These are phyloP conservation scores for Marasmius oreades DNA, from an alignment of 1,284 basidiomycete species.

Conservation along the genomic window DNA sequence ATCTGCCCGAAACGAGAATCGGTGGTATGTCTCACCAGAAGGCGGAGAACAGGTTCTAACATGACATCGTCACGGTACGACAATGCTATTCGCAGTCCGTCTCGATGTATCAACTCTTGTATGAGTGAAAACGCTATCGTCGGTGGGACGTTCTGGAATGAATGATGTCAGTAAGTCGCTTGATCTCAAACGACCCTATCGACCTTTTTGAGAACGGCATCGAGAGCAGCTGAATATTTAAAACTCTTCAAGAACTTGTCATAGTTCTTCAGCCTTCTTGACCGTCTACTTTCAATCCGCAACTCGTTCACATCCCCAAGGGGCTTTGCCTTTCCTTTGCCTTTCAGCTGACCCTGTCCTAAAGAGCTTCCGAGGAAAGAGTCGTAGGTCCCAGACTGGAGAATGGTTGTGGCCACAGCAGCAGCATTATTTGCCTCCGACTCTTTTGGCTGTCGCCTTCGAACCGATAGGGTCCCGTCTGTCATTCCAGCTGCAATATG, in stretches of 20 bases:
- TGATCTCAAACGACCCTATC: constrained; percentile 13
- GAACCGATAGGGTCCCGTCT: constrained; percentile 91
- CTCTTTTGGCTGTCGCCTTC: constrained; percentile 77
- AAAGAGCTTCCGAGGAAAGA: constrained; percentile 66
- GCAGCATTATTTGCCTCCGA: constrained; percentile 50
- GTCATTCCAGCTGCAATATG: constrained; percentile 96
- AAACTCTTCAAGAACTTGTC: constrained; percentile 90
- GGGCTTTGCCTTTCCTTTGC: constrained; percentile 47
- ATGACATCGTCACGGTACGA: constrained; percentile 92
- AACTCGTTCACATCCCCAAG: constrained; percentile 66
- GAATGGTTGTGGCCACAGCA: constrained; percentile 37
- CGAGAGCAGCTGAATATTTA: constrained; percentile 93
- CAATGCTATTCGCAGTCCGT: constrained; percentile 85
- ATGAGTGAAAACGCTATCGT: constrained; percentile 89
- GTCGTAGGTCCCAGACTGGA: constrained; percentile 66
- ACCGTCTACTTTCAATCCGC: constrained; percentile 70
- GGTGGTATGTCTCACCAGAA: constrained; percentile 82
- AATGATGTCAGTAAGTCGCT: constrained; percentile 8
- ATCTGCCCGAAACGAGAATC: constrained; percentile 91
- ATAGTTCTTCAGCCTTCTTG: constrained; percentile 80
- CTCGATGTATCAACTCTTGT: constrained; percentile 90
- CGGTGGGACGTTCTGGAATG: constrained; percentile 72
- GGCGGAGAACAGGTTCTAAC: constrained; percentile 85
- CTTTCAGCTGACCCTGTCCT: constrained; percentile 56
- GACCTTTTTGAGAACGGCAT: constrained; percentile 85